phyloP scores from a whole-genome alignment of 73 alveolate species.

The Paramecium sonneborni region DNA sequence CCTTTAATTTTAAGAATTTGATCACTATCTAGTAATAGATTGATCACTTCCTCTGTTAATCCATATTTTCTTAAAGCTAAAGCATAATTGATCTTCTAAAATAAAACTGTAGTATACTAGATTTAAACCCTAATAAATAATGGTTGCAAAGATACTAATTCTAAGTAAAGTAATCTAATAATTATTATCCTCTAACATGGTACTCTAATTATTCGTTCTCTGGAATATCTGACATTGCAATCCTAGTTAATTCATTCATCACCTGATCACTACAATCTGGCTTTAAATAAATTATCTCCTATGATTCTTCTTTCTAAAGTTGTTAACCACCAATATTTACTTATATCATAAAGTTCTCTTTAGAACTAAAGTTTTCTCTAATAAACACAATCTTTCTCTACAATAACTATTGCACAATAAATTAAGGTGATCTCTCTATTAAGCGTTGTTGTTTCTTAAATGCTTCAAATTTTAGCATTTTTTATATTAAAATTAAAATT shows the following conservation, averaged over 20 bases:
- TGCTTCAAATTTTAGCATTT: conserved; percentile 13
- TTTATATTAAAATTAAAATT: background rate
- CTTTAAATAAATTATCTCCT: conserved; percentile 22
- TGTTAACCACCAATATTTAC: background rate
- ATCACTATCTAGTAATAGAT: conserved; percentile 22
- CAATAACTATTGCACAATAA: background rate
- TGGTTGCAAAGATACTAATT: conserved; percentile 11
- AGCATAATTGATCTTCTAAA: conserved; percentile 24
- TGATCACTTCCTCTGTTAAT: background rate
- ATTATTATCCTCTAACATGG: background rate
- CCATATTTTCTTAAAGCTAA: conserved; percentile 16
- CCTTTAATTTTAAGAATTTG: conserved; percentile 40
- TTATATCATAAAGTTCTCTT: conserved; percentile 10
- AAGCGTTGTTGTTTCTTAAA: background rate
- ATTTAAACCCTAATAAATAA: background rate
- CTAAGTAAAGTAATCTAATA: background rate
- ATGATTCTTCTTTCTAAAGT: background rate
- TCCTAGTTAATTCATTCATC: conserved; percentile 30
- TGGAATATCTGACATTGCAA: background rate
- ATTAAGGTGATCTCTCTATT: background rate
- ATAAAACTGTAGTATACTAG: conserved; percentile 44
- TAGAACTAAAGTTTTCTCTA: background rate
- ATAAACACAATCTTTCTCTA: conserved; percentile 28
- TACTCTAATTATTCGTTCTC: conserved; percentile 15
- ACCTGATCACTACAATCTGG: conserved; percentile 27